phyloP scores from a whole-genome alignment of 805 yeast genomes.

The Ogataea ganodermae region DNA sequence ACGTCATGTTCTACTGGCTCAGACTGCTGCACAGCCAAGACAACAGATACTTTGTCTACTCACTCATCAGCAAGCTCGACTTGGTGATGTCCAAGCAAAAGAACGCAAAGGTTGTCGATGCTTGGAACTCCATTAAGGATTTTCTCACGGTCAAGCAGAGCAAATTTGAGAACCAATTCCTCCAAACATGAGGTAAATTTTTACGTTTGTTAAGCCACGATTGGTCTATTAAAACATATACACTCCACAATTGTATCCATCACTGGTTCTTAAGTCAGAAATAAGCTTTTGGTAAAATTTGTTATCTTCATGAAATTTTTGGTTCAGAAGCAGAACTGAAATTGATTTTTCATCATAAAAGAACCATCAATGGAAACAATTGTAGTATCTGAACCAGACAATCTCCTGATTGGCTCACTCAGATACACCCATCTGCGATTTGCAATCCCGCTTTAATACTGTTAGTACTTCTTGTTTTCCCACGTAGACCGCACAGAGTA shows the following conservation, averaged over 20 bases:
- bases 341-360: slow-evolving; percentile 61
- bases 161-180: slow-evolving; percentile 33
- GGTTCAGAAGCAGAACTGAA: slow-evolving; percentile 99
- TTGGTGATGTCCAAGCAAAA: slow-evolving; percentile 42
- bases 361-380: slow-evolving; percentile 6
- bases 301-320: slow-evolving; percentile 70
- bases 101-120: slow-evolving; percentile 44
- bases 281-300: slow-evolving; percentile 59
- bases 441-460: no score
- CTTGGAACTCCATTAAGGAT: slow-evolving; percentile 42
- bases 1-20: slow-evolving; percentile 66
- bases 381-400: slow-evolving; percentile 10
- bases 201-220: not conserved
- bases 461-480: no score
- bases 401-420: slow-evolving; percentile 12
- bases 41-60: slow-evolving; percentile 45
- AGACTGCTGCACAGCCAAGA: slow-evolving; percentile 58
- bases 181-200: slow-evolving; percentile 6
- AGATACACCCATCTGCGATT: not conserved
- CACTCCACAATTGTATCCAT: not conserved
- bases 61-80: slow-evolving; percentile 46
- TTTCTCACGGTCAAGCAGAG: slow-evolving; percentile 44
- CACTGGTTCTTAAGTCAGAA: slow-evolving; percentile 12
- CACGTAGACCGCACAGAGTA: no score
- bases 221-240: not conserved